These are phyloP conservation scores for Aureobasidium sp. DNA, from an alignment of 2,329 filamentous ascomycete species.

Conservation along the genomic window DNA sequence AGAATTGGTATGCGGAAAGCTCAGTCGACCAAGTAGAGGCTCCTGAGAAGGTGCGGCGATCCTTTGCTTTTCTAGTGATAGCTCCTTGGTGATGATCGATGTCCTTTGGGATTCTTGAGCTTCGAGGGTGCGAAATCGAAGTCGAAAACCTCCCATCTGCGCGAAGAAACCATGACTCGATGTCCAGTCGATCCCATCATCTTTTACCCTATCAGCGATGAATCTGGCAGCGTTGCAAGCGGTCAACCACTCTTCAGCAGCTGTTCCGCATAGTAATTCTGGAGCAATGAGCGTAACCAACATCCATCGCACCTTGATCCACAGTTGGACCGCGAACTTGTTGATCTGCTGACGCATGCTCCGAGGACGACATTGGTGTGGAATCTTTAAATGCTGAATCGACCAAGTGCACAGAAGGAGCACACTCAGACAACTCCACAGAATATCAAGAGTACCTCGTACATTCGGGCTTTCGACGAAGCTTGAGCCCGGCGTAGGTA, in stretches of 20 bases:
- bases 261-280: neutral
- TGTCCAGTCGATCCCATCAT: neutral
- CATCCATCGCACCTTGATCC: constrained; percentile 2
- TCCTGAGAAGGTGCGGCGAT: neutral
- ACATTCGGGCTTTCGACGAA: constrained; percentile 2
- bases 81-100: neutral
- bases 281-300: neutral
- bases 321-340: neutral
- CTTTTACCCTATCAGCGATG: neutral
- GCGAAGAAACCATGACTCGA: constrained; percentile 3
- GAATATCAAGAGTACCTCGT: constrained; percentile 5
- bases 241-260: constrained; percentile 3
- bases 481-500: neutral
- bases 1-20: neutral
- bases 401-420: constrained; percentile 9
- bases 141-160: constrained; percentile 1
- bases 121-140: neutral
- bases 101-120: neutral
- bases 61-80: neutral
- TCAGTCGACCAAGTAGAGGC: neutral
- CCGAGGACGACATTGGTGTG: constrained; percentile 1
- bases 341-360: neutral
- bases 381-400: neutral
- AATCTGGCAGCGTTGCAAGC: neutral
- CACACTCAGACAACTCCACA: constrained; percentile 12